phyloP scores from a whole-genome alignment of 23 red algal genomes.

The Gracilariopsis chorda region DNA sequence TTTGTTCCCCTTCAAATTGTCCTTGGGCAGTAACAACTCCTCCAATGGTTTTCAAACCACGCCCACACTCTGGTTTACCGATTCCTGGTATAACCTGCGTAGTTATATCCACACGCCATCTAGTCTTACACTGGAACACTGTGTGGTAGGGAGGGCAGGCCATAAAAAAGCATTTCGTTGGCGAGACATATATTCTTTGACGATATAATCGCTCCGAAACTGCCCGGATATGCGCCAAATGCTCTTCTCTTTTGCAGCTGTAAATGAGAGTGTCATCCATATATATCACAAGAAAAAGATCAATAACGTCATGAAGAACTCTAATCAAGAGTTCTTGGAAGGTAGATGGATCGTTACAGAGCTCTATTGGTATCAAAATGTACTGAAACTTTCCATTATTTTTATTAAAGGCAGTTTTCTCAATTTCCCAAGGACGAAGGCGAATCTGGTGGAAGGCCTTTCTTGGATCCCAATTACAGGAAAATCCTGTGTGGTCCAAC shows the following conservation, averaged over 20 bases:
- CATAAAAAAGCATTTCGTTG: no score
- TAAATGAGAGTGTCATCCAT: not conserved
- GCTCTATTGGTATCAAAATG: not conserved
- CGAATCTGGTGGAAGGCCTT: not conserved
- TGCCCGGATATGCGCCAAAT: not conserved
- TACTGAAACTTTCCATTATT: not conserved
- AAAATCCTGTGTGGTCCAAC: no score
- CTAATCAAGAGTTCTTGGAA: not conserved
- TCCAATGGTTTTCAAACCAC: no score
- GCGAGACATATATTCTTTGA: not conserved
- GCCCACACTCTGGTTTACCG: no score
- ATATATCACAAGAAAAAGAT: not conserved
- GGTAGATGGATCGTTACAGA: not conserved
- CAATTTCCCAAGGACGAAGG: not conserved
- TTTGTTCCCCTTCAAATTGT: no score
- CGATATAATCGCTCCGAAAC: not conserved
- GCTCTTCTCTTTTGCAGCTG: not conserved
- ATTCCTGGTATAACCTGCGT: no score
- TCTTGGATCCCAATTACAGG: no score
- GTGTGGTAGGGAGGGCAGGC: no score
- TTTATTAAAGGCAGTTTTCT: not conserved
- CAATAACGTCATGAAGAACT: not conserved
- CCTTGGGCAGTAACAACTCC: no score
- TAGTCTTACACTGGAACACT: no score
- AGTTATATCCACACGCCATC: no score